These are phyloP conservation scores for Suillus fuscotomentosus DNA, from an alignment of 768 basidiomycete species.

Conservation along the genomic window DNA sequence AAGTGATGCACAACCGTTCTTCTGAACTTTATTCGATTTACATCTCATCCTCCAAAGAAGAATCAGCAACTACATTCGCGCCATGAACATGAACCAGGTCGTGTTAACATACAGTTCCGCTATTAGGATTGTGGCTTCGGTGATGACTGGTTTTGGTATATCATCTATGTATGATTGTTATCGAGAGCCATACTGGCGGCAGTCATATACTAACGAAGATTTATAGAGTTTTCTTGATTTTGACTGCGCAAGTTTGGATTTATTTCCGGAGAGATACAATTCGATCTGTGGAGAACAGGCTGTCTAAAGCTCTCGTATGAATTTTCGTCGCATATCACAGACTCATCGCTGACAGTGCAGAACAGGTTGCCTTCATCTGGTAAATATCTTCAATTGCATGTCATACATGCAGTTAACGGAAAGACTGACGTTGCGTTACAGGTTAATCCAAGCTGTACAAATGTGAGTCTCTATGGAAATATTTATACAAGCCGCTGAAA, in stretches of 20 bases:
- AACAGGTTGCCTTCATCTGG: conserved; percentile 1
- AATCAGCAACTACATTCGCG: not conserved
- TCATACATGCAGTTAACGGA: not conserved
- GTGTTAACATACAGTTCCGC: not conserved
- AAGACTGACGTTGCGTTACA: not conserved
- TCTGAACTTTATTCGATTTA: not conserved
- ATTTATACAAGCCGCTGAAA: too few relatives aligned
- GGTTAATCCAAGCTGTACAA: not conserved
- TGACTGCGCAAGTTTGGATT: not conserved
- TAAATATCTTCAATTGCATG: not conserved
- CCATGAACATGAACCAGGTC: not conserved
- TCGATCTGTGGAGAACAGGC: not conserved
- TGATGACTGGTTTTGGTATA: conserved; percentile 3
- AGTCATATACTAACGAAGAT: not conserved
- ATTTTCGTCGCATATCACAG: not conserved
- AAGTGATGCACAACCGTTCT: not conserved
- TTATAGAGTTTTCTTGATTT: not conserved
- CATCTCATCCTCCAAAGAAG: not conserved
- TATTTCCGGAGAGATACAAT: not conserved
- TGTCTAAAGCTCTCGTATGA: not conserved
- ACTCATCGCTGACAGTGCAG: not conserved
- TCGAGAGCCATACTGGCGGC: not conserved
- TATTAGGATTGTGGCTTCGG: not conserved
- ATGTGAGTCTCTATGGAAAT: not conserved
- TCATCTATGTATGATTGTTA: not conserved